Percentiles rank a stretch among this genome's conserved stretches.
Evolutionary conservation across 148 eudicot species (phyloP).

Genomic region (Heliamphora exappendiculata): DNA sequence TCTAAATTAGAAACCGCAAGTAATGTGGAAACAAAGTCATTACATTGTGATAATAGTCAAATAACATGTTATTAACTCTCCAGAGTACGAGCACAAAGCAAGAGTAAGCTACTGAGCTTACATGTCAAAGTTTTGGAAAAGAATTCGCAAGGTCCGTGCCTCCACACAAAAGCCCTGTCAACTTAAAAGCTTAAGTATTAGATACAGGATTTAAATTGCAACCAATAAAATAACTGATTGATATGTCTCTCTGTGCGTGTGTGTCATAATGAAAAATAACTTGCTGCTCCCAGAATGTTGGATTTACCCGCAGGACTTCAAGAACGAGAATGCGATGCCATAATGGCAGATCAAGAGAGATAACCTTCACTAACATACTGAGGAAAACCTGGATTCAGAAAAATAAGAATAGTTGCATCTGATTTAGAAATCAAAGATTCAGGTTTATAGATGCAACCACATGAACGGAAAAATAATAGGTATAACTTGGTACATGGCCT

Average conservation of each 20-base stretch:
- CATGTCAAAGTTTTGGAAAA: constrained; percentile 97
- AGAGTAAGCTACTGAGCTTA: constrained; percentile 30
- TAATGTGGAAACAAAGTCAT: background rate
- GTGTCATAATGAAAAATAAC: background rate
- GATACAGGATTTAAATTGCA: constrained; percentile 5
- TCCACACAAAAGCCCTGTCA: constrained; percentile 98
- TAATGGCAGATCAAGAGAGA: constrained; percentile 85
- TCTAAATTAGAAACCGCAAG: background rate
- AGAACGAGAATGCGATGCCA: constrained; percentile 99
- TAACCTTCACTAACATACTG: constrained; percentile 83
- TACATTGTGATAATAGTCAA: background rate
- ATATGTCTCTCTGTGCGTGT: background rate
- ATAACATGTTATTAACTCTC: background rate
- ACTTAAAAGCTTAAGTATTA: constrained; percentile 16
- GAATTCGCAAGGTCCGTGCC: constrained; percentile 84
- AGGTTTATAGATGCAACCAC: background rate
- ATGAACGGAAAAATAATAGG: background rate
- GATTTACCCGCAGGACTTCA: constrained; percentile 87
- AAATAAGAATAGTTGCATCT: background rate
- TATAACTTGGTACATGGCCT: background rate
- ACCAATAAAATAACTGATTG: background rate
- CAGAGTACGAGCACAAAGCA: constrained; percentile 2
- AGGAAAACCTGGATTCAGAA: constrained; percentile 72
- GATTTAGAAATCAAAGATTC: background rate
- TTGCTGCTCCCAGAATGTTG: background rate